Percentiles rank a stretch among this genome's conserved stretches.
phyloP scores from a whole-genome alignment of 352 stramenopile species.

The Pythium insidiosum region DNA sequence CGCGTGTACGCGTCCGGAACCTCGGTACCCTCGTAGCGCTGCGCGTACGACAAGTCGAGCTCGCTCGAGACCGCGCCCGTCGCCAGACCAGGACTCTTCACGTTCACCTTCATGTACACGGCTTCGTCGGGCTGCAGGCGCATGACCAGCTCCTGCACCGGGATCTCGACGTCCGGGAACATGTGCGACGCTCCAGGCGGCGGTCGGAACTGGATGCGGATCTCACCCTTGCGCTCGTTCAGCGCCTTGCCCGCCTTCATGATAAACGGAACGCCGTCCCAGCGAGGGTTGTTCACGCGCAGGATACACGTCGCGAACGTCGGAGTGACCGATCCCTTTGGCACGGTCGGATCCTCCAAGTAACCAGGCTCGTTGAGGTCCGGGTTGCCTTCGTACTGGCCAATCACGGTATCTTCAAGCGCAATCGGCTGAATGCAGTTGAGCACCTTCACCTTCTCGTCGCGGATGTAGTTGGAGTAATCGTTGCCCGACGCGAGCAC shows the following conservation, averaged over 20 bases:
- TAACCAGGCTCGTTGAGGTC: conserved; percentile 88
- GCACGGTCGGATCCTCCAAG: conserved; percentile 93
- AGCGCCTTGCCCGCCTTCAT: conserved; percentile 98
- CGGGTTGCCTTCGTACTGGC: conserved; percentile 92
- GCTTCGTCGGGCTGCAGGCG: conserved; percentile 94
- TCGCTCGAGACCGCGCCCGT: conserved; percentile 91
- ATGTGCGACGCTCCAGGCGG: conserved; percentile 85
- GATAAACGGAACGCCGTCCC: conserved; percentile 98
- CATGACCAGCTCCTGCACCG: conserved; percentile 96
- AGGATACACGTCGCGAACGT: conserved; percentile 89
- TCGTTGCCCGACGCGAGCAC: conserved; percentile 79
- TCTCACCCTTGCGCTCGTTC: conserved; percentile 96
- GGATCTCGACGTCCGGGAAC: conserved; percentile 86
- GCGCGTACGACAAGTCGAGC: conserved; percentile 94
- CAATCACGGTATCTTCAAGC: conserved; percentile 93
- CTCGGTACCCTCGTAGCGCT: conserved; percentile 77
- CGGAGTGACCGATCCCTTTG: conserved; percentile 88
- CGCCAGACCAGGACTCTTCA: conserved; percentile 92
- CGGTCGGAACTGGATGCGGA: conserved; percentile 95
- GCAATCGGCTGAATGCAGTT: conserved; percentile 92
- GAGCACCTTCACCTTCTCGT: conserved; percentile 98
- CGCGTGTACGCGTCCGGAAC: conserved; percentile 97
- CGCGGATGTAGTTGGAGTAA: conserved; percentile 89
- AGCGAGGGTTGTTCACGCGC: conserved; percentile 93
- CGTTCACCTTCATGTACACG: conserved; percentile 97